Conservation (phyloP, 2,329 filamentous ascomycete species). For the Domatiomyces globalis region DNA sequence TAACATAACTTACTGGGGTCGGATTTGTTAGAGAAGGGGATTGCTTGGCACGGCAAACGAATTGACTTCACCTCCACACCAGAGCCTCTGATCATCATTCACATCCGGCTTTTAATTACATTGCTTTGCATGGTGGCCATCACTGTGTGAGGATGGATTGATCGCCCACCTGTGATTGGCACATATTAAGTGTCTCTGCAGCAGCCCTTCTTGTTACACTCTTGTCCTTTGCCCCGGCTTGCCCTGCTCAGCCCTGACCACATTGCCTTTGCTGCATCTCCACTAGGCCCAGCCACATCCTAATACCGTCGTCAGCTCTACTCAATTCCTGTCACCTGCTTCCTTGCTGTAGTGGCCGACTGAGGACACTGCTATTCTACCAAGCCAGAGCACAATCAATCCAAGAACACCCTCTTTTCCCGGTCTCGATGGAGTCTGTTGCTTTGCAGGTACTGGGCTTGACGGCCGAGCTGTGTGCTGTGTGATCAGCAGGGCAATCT, state of each 20-base stretch:
- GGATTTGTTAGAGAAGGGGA: background rate
- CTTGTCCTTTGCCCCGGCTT: background rate
- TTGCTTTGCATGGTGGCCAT: background rate
- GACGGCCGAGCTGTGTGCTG: conserved; percentile 12
- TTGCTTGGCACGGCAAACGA: background rate
- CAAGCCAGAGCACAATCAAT: background rate
- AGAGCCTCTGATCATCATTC: background rate
- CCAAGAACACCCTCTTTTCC: background rate
- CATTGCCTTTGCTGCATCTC: background rate
- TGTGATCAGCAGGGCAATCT: conserved; percentile 10
- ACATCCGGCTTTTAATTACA: background rate
- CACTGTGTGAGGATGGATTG: background rate
- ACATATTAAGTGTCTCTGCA: background rate
- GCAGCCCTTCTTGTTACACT: background rate
- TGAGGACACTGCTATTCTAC: background rate
- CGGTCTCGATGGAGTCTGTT: conserved; percentile 16
- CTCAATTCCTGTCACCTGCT: background rate
- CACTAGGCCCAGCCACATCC: background rate
- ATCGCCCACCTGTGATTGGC: background rate
- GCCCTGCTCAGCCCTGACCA: background rate
- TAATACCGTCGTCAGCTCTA: background rate
- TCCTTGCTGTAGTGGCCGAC: background rate
- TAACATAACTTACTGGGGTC: background rate
- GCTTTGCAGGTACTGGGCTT: conserved; percentile 11
- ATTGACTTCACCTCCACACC: background rate